phyloP scores from a whole-genome alignment of 1,284 basidiomycete genomes.

The Cerrena zonata region DNA sequence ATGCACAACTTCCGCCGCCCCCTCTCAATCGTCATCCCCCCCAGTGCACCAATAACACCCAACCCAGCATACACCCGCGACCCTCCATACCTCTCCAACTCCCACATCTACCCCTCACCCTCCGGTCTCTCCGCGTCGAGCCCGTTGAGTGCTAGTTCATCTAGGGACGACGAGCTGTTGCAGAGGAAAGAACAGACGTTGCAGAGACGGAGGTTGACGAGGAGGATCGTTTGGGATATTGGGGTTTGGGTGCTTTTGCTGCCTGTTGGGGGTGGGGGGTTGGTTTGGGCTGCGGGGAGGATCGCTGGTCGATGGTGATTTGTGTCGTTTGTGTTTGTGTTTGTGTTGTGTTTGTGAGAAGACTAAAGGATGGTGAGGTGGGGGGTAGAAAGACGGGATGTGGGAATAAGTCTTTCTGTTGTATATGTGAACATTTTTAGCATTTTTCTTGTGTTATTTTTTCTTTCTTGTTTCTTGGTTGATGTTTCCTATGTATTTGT shows the following conservation, averaged over 20 bases:
- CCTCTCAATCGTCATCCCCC: conserved; percentile 60
- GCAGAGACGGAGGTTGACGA: conserved; percentile 57
- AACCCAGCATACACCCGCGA: not conserved
- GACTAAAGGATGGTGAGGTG: too few relatives aligned
- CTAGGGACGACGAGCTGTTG: conserved; percentile 53
- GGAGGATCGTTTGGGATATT: conserved; percentile 66
- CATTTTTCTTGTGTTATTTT: too few relatives aligned
- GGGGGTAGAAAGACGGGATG: too few relatives aligned
- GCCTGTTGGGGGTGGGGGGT: conserved; percentile 46
- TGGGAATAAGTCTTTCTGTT: too few relatives aligned
- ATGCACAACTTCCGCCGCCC: conserved; percentile 67
- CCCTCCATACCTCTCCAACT: conserved; percentile 20
- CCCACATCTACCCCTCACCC: too few relatives aligned
- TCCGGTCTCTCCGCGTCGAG: not conserved
- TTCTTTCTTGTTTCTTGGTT: too few relatives aligned
- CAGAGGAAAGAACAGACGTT: conserved; percentile 70
- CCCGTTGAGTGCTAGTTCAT: conserved; percentile 21
- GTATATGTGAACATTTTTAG: not conserved
- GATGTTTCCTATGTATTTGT: not conserved
- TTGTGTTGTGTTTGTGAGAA: too few relatives aligned
- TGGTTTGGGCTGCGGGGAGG: conserved; percentile 50
- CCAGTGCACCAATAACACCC: conserved; percentile 26
- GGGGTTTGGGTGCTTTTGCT: conserved; percentile 60
- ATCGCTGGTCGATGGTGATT: conserved; percentile 36
- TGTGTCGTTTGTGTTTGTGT: not conserved